Base-by-base conservation (phyloP, 768 basidiomycete genomes). In the Pleurotus tuoliensis region DNA sequence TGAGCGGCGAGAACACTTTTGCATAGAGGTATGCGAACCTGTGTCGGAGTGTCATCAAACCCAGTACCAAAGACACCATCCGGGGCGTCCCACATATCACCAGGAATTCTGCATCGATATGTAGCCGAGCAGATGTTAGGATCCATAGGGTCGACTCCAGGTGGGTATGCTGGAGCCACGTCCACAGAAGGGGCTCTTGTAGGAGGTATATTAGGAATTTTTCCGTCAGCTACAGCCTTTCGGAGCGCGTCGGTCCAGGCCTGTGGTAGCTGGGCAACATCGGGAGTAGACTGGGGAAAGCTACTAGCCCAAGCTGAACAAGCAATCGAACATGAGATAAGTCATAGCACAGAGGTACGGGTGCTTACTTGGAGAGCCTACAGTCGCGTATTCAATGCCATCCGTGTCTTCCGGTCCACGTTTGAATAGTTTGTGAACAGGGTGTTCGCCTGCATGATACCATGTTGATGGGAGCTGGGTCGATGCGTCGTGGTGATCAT, bases 21-120 rank as follows among this genome's bases (percentile, higher is more conserved):
- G 44, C 25, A 25, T 13, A 47, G 43, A 39, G 8, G 30, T 9
- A 34, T 11, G 64, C 71, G 60, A 47, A 75, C 73, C 18, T 75
- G 71, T 12, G 78, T 72, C 0, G 92, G 92, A 0, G 92, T 92
- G 64, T 94, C 92, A 64, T 94, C 92, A 64, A 93, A 93, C 49
- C 82, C 77, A 55, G 83, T 73, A 1, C 75, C 89, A 50, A 91
- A 72, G 53, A 78, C 71, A 5, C 90, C 89, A 25, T 78, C 68
- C 0, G 94, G 93, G 0, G 87, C 89, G 58, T 94, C 83, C 83
- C 86, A 88, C 47, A 91, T 65, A 60, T 91, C 89, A 11, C 79
- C 83, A 4, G 76, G 61, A 43, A 74, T 77, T 45, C 66, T 64
- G 68, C 91, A 94, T 64, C 84, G 80, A 72, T 83, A 86, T 0